Evolutionary conservation across 768 basidiomycete genomes (phyloP), one percentile per base, ranked within the genome.

Genomic region (Pleurotus djamor): DNA sequence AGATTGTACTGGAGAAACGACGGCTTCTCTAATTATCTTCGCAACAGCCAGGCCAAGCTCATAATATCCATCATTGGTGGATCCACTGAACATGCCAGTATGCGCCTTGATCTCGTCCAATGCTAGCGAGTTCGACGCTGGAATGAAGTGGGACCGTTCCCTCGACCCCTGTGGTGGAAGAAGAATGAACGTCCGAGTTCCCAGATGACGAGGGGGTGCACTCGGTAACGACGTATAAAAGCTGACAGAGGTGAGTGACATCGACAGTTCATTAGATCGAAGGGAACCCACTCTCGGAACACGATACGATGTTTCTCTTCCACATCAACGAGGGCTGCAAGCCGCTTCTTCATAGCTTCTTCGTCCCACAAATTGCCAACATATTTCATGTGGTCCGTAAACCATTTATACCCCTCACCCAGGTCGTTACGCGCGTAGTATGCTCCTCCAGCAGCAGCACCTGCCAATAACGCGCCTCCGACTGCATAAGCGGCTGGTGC

Each of bases 11-110:
- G 21, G 41, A 32, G 54, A 44, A 59, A 72, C 66, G 14, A 89
- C 69, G 0, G 85, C 85, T 57, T 87, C 83, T 57, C 85, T 78
- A 59, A 93, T 82, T 28, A 85, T 64, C 52, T 83, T 78, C 14
- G 85, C 87, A 0, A 84, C 82, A 48, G 81, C 74, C 38, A 96
- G 74, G 1, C 94, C 95, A 5, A 97, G 77, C 64, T 86, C 85
- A 67, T 96, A 96, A 72, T 94, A 97, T 16, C 94, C 94, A 64
- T 96, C 94, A 66, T 97, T 96, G 21, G 84, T 86, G 63, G 77
- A 81, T 4, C 84, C 81, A 59, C 82, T 80, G 72, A 97, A 98
- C 90, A 98, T 96, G 36, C 87, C 87, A 37, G 85, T 91, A 68
- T 98, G 95, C 5, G 92, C 94, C 60, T 88, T 79, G 7, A 96